Conservation (phyloP, 306 rosid genomes). For the Gleditsia sinensis region DNA sequence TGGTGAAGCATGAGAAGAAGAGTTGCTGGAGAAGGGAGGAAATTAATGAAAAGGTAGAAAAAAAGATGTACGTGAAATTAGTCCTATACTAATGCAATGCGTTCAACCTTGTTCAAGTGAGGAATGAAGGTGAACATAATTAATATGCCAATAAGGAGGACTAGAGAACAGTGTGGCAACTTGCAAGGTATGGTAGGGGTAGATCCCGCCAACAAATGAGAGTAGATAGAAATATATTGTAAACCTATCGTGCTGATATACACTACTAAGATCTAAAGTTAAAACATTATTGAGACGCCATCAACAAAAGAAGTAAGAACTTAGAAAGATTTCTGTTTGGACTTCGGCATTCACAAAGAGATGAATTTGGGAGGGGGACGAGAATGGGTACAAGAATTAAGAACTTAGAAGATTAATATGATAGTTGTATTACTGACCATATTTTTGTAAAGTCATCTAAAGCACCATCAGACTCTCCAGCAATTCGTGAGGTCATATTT, state of each 20-base stretch:
- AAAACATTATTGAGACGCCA: slow-evolving; percentile 9
- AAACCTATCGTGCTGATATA: not conserved
- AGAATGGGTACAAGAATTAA: slow-evolving; percentile 17
- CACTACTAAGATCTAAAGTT: not conserved
- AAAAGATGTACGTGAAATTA: too few species aligned
- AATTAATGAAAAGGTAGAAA: not conserved
- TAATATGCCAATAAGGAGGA: not conserved
- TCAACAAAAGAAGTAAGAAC: not conserved
- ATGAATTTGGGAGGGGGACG: slow-evolving; percentile 18
- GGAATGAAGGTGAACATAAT: slow-evolving; percentile 15
- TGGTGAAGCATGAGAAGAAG: slow-evolving; percentile 4
- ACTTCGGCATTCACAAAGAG: not conserved
- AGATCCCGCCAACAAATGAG: slow-evolving; percentile 5
- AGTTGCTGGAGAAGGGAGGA: slow-evolving; percentile 39
- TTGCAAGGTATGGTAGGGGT: not conserved
- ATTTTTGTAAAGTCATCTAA: slow-evolving; percentile 79
- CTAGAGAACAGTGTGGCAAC: slow-evolving; percentile 8
- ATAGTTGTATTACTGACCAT: slow-evolving; percentile 67
- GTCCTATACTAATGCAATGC: too few species aligned
- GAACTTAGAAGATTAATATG: slow-evolving; percentile 16
- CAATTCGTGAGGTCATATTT: slow-evolving; percentile 57
- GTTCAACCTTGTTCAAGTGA: slow-evolving; percentile 1
- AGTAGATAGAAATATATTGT: not conserved
- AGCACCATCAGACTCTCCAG: slow-evolving; percentile 76
- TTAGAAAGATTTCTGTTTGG: not conserved